These are phyloP conservation scores for Fabrea salina DNA, from an alignment of 169 alveolate genomes.

Conservation along the genomic window DNA sequence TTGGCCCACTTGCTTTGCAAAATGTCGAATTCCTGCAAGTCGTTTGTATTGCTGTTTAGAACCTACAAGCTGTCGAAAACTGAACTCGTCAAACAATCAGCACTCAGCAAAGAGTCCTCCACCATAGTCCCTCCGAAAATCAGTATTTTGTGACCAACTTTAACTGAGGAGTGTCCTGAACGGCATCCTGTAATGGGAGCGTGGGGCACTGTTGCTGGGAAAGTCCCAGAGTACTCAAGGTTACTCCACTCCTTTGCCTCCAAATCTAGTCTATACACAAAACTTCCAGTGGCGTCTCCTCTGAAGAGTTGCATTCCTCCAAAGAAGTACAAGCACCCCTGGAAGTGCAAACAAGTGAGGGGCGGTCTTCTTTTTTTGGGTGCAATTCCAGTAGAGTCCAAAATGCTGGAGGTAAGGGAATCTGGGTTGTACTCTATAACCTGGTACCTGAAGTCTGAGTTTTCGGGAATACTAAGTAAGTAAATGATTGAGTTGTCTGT, in stretches of 20 bases:
- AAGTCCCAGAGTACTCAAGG: slow-evolving; percentile 14
- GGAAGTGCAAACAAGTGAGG: slow-evolving; percentile 8
- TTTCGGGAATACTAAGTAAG: not conserved
- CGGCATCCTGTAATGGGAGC: slow-evolving; percentile 33
- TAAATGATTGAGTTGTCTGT: slow-evolving; percentile 10
- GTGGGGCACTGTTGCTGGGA: slow-evolving; percentile 27
- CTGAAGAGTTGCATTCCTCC: slow-evolving; percentile 25
- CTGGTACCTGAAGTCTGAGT: slow-evolving; percentile 29
- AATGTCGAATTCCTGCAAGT: slow-evolving; percentile 13
- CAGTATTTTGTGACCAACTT: not conserved
- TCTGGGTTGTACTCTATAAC: slow-evolving; percentile 25
- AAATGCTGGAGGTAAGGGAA: not conserved
- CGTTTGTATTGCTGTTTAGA: slow-evolving; percentile 21
- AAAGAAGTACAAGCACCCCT: not conserved
- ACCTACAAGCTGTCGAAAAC: slow-evolving; percentile 25
- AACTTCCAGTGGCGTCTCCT: slow-evolving; percentile 35
- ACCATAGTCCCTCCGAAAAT: slow-evolving; percentile 35
- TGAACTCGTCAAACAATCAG: slow-evolving; percentile 30
- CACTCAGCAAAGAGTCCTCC: slow-evolving; percentile 22
- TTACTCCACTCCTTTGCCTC: slow-evolving; percentile 27
- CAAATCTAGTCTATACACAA: slow-evolving; percentile 28
- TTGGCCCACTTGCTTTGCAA: not conserved
- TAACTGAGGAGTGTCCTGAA: slow-evolving; percentile 9
- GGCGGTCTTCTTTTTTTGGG: slow-evolving; percentile 30
- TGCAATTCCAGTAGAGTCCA: slow-evolving; percentile 25